Evolutionary conservation across 2,329 filamentous ascomycete genomes (phyloP), one percentile per base, ranked within the genome.

Genomic region (Sclerotinia subarctica): DNA sequence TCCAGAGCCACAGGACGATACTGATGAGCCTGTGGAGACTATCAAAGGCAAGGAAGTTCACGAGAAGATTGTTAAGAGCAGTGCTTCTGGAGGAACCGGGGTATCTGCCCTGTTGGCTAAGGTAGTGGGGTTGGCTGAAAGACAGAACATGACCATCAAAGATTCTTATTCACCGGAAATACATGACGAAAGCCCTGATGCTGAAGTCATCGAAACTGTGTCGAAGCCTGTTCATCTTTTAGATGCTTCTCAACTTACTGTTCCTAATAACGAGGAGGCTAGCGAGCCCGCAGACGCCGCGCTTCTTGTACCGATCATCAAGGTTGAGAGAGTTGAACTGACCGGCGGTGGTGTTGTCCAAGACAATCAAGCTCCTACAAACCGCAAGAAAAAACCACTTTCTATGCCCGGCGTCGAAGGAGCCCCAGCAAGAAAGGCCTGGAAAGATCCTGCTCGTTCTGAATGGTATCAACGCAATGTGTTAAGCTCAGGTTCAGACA

Each of bases 371-470:
- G 11, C 21, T 38, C 46, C 5, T 7, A 26, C 47, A 51, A 26
- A 38, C 29, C 59, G 8, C 21, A 38, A 26, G 29, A 42, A 49
- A 38, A 63, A 67, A 26, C 35, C 56, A 32, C 44, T 42, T 2
- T 62, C 65, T 21, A 46, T 62, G 24, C 10, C 47, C 29, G 65
- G 47, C 2, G 6, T 67, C 19, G 10, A 32, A 32, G 57, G 46
- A 21, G 65, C 29, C 26, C 56, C 47, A 21, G 56, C 56, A 46
- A 46, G 59, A 7, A 8, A 35, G 3, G 19, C 56, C 26, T 67
- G 56, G 46, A 21, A 44, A 24, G 35, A 67, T 53, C 65, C 24
- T 32, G 19, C 38, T 60, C 65, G 35, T 17, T 35, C 17, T 51
- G 19, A 32, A 19, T 24, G 24, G 59, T 26, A 63, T 11, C 29